Base-by-base conservation (phyloP, 148 eudicot species). In the Rhododendron ovatum region DNA sequence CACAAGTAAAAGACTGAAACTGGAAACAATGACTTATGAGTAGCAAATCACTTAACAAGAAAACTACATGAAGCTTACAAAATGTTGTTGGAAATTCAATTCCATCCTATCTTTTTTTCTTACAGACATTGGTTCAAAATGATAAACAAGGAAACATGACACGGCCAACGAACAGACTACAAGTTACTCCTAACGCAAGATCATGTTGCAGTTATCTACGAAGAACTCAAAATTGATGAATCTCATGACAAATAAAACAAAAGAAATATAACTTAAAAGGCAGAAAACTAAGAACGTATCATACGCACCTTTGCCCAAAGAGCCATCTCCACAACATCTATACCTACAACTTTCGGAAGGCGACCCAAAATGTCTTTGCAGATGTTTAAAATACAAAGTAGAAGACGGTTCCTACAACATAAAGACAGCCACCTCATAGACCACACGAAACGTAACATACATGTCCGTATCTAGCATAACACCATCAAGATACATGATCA, bases 251-350 rank as follows among this genome's bases (percentile, higher is more conserved):
- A n/a, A 41, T 43, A 10, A 43, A 53, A 47, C 14, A n/a, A 10
- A 86, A 45, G 43, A 35, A 59, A 17, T 22, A 86, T 50, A 82
- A 26, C 30, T 57, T 33, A n/a, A 33, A 61, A 86, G 7, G 78
- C n/a, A 76, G 4, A 50, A 2, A 53, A 63, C 51, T 61, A 39
- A 61, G 74, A 17, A 76, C 71, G 71, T 86, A 33, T 69, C 48
- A 71, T 51, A 71, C 63, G 78, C 85, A 97, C 99, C 98, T 97
- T 97, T 26, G 99, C 99, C 99, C 99, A 97, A 78, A 97, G 98
- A 90, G 99, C 99, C 99, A 97, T 95, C 93, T 97, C 99, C 87
- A 97, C 99, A 45, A 97, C 98, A 90, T 97, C 99, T 78, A 97
- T 91, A 67, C 99, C 99, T 88, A 93, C 96, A 89, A 97, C 96